These are phyloP conservation scores for Byssochlamys sp. DNA, from an alignment of 2,329 filamentous ascomycete genomes.

Conservation along the genomic window DNA sequence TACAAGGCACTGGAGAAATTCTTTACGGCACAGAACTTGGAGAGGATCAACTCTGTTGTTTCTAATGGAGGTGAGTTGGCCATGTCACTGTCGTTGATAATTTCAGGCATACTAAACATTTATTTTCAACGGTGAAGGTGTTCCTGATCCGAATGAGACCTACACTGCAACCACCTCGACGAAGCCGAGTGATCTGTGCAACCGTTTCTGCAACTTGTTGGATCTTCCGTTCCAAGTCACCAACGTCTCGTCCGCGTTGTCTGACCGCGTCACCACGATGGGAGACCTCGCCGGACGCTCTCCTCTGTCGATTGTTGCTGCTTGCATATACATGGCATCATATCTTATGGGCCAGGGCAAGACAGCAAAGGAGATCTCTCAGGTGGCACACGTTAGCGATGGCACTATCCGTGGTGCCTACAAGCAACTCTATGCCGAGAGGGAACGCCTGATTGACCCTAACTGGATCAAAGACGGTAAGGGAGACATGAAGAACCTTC, in stretches of 20 bases:
- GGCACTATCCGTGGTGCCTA: conserved; percentile 95
- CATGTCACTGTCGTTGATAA: conserved; percentile 5
- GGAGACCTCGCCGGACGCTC: conserved; percentile 84
- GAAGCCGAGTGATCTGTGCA: conserved; percentile 72
- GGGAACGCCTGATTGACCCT: conserved; percentile 63
- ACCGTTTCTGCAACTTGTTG: conserved; percentile 80
- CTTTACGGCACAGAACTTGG: conserved; percentile 62
- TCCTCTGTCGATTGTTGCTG: conserved; percentile 83
- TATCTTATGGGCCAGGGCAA: conserved; percentile 72
- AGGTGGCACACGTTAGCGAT: conserved; percentile 81
- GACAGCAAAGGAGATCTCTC: conserved; percentile 75
- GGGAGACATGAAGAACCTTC: conserved; percentile 62
- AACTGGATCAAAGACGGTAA: conserved; percentile 65
- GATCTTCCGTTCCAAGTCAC: conserved; percentile 65
- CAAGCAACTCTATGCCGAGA: conserved; percentile 69
- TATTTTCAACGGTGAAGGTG: conserved; percentile 12
- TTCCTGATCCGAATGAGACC: conserved; percentile 42
- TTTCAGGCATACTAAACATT: conserved; percentile 6
- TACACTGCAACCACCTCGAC: conserved; percentile 70
- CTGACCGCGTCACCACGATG: conserved; percentile 64
- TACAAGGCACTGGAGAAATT: conserved; percentile 91
- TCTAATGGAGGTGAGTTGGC: conserved; percentile 46
- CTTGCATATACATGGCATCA: conserved; percentile 93
- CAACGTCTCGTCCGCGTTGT: conserved; percentile 69
- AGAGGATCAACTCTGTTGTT: conserved; percentile 42